A percentile compares a stretch with the other conserved stretches of the same genome.
phyloP scores from a whole-genome alignment of 1,139 yeast species.

The Protomyces gravidus region DNA sequence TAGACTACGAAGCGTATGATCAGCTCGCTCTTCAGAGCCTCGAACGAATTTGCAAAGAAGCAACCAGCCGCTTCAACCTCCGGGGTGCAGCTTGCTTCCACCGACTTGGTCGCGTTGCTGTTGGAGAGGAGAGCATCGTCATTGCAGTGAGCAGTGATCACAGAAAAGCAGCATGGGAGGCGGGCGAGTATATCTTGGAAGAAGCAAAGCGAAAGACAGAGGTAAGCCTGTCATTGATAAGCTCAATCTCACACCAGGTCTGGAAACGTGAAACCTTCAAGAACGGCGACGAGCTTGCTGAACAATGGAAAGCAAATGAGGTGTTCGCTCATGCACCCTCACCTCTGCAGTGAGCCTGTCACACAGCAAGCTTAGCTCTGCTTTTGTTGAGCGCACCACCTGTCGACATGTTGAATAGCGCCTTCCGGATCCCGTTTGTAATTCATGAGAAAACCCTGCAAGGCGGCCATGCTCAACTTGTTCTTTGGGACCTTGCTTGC shows the following conservation, averaged over 20 bases:
- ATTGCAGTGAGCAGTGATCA: constrained; percentile 48
- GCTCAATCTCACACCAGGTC: constrained; percentile 33
- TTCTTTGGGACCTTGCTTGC: constrained; percentile 40
- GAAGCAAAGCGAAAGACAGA: constrained; percentile 46
- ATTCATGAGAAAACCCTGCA: constrained; percentile 92
- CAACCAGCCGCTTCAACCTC: constrained; percentile 40
- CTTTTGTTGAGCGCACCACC: constrained; percentile 1
- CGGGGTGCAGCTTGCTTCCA: constrained; percentile 45
- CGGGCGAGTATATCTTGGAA: constrained; percentile 47
- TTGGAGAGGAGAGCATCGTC: constrained; percentile 46
- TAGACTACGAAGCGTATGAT: constrained; percentile 47
- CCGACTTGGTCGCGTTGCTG: constrained; percentile 49
- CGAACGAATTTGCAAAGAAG: constrained; percentile 40
- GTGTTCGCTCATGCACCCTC: constrained; percentile 1
- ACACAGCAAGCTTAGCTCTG: too few species aligned
- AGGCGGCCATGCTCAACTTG: constrained; percentile 82
- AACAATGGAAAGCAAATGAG: constrained; percentile 25
- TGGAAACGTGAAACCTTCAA: constrained; percentile 46
- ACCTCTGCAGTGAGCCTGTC: too few species aligned
- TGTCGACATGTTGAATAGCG: constrained; percentile 58
- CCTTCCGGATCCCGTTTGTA: constrained; percentile 77
- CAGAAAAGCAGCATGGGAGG: constrained; percentile 49
- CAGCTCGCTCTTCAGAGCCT: constrained; percentile 44
- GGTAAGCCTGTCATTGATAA: constrained; percentile 31
- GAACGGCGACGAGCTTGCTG: neutral